phyloP scores from a whole-genome alignment of 108 stramenopile genomes.

The Nitzschia palea region DNA sequence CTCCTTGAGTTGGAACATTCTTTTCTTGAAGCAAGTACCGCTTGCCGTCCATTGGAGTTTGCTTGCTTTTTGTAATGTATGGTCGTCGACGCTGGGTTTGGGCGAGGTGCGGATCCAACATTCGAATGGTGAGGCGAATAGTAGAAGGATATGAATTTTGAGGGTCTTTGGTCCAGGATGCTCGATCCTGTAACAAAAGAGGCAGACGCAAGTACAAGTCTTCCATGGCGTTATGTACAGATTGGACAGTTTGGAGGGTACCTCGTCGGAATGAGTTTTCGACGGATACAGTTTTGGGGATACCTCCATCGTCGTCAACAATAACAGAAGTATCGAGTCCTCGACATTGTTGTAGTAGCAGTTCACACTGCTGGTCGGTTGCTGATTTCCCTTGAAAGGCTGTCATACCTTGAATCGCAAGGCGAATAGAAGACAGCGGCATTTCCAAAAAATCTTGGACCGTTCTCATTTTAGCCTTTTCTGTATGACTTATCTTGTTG shows the following conservation, averaged over 20 bases:
- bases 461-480: neutral
- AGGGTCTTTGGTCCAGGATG: slow-evolving; percentile 23
- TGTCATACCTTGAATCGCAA: neutral
- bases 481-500: neutral
- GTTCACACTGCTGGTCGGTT: slow-evolving; percentile 13
- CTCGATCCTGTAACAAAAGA: slow-evolving; percentile 38
- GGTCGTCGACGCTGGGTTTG: slow-evolving; percentile 20
- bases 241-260: slow-evolving; percentile 19
- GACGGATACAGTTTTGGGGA: slow-evolving; percentile 53
- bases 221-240: slow-evolving; percentile 21
- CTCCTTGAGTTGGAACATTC: neutral
- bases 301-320: slow-evolving; percentile 50
- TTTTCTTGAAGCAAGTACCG: slow-evolving; percentile 13
- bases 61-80: slow-evolving; percentile 44
- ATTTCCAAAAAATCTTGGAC: slow-evolving; percentile 18
- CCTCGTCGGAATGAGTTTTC: slow-evolving; percentile 64
- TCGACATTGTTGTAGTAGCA: slow-evolving; percentile 39
- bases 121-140: slow-evolving; percentile 43
- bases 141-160: slow-evolving; percentile 45
- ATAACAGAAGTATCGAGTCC: slow-evolving; percentile 41
- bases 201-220: slow-evolving; percentile 40
- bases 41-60: slow-evolving; percentile 35
- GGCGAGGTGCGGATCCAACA: slow-evolving; percentile 25
- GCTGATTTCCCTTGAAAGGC: neutral
- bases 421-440: slow-evolving; percentile 5